phyloP scores from a whole-genome alignment of 2,329 filamentous ascomycete genomes.

The Claviceps africana region DNA sequence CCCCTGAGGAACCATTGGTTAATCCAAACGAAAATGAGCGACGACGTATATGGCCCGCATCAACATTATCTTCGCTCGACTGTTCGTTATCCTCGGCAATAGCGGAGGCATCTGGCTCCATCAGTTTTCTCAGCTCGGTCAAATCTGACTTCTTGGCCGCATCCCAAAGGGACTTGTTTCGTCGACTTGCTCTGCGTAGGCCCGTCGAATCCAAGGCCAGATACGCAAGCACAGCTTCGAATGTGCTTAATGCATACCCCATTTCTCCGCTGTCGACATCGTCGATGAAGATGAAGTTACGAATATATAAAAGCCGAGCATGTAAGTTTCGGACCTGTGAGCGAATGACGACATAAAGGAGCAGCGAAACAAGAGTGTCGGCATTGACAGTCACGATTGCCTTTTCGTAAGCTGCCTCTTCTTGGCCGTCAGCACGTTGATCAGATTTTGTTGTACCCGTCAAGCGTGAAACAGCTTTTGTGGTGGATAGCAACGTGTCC shows the following conservation, averaged over 20 bases:
- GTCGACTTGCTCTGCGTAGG: constrained; percentile 68
- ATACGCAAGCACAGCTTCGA: constrained; percentile 87
- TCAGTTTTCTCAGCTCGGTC: constrained; percentile 58
- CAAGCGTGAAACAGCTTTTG: constrained; percentile 67
- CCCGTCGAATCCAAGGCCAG: constrained; percentile 69
- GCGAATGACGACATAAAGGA: constrained; percentile 84
- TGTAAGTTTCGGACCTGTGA: constrained; percentile 79
- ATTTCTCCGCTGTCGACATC: constrained; percentile 94
- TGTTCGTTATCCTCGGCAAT: constrained; percentile 32
- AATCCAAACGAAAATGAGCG: constrained; percentile 35
- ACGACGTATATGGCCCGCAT: constrained; percentile 31
- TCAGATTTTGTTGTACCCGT: constrained; percentile 35
- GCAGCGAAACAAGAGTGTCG: constrained; percentile 80
- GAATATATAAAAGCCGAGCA: constrained; percentile 83
- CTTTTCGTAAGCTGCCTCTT: constrained; percentile 32
- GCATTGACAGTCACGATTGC: constrained; percentile 55
- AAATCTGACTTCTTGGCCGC: constrained; percentile 67
- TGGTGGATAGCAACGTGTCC: constrained; percentile 60
- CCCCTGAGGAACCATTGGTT: constrained; percentile 29
- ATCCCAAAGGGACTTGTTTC: constrained; percentile 81
- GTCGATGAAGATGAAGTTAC: constrained; percentile 94
- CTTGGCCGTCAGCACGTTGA: constrained; percentile 12
- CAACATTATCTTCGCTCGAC: constrained; percentile 29
- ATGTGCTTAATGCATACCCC: constrained; percentile 89
- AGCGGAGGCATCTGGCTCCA: constrained; percentile 53